Evolutionary conservation across 108 stramenopile genomes (phyloP).

Genomic region (Cylindrotheca fusiformis): DNA sequence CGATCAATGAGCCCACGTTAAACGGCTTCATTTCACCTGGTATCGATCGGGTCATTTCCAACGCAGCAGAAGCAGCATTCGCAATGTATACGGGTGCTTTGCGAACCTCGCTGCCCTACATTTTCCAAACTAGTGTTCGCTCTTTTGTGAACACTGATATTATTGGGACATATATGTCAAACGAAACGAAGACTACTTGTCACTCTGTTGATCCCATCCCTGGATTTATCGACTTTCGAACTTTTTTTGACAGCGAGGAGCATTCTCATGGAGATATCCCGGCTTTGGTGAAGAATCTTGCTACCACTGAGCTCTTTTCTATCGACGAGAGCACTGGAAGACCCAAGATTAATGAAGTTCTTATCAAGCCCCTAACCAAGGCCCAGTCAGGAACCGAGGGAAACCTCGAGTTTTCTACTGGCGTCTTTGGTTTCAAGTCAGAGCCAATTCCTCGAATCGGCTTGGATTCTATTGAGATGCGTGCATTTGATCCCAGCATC

Average conservation of each 20-base stretch:
- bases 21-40: slow-evolving; percentile 63
- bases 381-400: slow-evolving; percentile 59
- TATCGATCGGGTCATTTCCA: slow-evolving; percentile 49
- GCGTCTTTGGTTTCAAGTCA: slow-evolving; percentile 14
- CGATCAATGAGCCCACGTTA: slow-evolving; percentile 37
- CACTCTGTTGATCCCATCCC: slow-evolving; percentile 6
- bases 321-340: slow-evolving; percentile 23
- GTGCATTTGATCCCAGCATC: slow-evolving; percentile 31
- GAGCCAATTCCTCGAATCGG: slow-evolving; percentile 8
- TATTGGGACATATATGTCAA: slow-evolving; percentile 15
- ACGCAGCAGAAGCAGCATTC: slow-evolving; percentile 27
- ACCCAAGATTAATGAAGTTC: slow-evolving; percentile 55
- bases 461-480: slow-evolving; percentile 21
- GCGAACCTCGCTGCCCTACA: slow-evolving; percentile 43
- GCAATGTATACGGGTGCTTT: slow-evolving; percentile 53
- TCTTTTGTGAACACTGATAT: slow-evolving; percentile 38
- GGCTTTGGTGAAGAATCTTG: slow-evolving; percentile 12
- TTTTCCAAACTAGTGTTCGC: slow-evolving; percentile 51
- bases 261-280: slow-evolving; percentile 57
- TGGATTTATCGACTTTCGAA: slow-evolving; percentile 57
- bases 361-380: slow-evolving; percentile 53
- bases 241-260: slow-evolving; percentile 43
- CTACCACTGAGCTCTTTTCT: slow-evolving; percentile 25
- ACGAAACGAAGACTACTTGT: slow-evolving; percentile 12
- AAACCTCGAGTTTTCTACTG: slow-evolving; percentile 13